Conservation (phyloP, 306 rosid genomes). For the Hippophae tibetana region DNA sequence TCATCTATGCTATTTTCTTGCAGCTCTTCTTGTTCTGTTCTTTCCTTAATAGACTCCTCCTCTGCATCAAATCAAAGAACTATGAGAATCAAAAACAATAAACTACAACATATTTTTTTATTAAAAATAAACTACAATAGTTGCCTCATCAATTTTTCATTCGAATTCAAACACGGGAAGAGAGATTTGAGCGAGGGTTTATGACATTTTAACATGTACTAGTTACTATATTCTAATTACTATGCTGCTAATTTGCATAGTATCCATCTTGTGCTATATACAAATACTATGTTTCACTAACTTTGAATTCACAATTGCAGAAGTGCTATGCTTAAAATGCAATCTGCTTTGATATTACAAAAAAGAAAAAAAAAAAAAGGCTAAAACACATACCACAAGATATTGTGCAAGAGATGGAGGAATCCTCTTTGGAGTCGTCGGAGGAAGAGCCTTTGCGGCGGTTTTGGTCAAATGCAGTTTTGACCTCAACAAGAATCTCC, state of each 20-base stretch:
- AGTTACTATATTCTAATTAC: too few relatives aligned
- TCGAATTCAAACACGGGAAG: too few relatives aligned
- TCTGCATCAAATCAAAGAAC: conserved; percentile 34
- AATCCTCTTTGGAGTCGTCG: conserved; percentile 59
- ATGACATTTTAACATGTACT: too few relatives aligned
- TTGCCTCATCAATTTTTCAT: too few relatives aligned
- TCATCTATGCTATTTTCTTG: conserved; percentile 42
- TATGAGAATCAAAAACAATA: background rate
- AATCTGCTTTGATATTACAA: too few relatives aligned
- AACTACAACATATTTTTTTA: too few relatives aligned
- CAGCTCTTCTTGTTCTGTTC: conserved; percentile 50
- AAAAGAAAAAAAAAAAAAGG: background rate
- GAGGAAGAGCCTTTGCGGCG: conserved; percentile 28
- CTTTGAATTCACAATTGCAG: too few relatives aligned
- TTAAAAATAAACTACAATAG: background rate
- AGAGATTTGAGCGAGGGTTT: too few relatives aligned
- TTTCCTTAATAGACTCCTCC: conserved; percentile 67
- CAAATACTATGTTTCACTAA: too few relatives aligned
- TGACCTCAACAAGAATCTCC: conserved; percentile 65
- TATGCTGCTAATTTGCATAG: too few relatives aligned
- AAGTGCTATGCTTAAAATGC: background rate
- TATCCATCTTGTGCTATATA: too few relatives aligned
- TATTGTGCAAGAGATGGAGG: conserved; percentile 68
- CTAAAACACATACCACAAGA: conserved; percentile 47
- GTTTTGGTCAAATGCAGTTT: conserved; percentile 46